These are phyloP conservation scores for Picea abies DNA, from an alignment of 83 land plant genomes.

Conservation along the genomic window DNA sequence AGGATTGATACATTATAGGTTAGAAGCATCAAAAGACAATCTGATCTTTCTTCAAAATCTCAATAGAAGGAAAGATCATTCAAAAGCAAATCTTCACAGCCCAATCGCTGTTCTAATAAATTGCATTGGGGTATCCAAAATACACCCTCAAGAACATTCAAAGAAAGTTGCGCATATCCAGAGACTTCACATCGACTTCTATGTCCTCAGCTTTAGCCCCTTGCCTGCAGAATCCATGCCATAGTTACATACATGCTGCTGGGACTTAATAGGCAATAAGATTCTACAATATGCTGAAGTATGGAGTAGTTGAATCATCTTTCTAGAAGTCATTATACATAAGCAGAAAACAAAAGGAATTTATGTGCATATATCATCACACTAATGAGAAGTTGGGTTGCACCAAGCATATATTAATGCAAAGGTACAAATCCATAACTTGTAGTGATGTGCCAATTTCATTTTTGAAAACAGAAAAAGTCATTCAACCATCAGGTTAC, in stretches of 20 bases:
- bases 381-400: background rate
- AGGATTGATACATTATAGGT: too few species aligned
- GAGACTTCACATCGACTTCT: too few species aligned
- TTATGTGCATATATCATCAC: background rate
- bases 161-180: conserved; percentile 46
- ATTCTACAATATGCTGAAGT: background rate
- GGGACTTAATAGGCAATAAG: background rate
- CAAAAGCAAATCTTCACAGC: too few species aligned
- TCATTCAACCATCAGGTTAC: background rate
- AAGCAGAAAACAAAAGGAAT: background rate
- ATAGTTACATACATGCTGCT: background rate
- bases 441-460: background rate
- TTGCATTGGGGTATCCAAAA: too few species aligned
- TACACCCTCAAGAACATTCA: conserved; percentile 16
- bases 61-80: too few species aligned
- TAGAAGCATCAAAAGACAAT: too few species aligned
- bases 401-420: background rate
- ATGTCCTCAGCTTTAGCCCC: too few species aligned
- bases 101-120: too few species aligned
- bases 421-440: background rate
- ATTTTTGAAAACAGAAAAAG: background rate
- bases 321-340: background rate
- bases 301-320: too few species aligned
- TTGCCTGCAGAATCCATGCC: conserved; percentile 37
- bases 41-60: too few species aligned